Conservation (phyloP, 371 early-diverging fungal species). For the Umbelopsis sp. region DNA sequence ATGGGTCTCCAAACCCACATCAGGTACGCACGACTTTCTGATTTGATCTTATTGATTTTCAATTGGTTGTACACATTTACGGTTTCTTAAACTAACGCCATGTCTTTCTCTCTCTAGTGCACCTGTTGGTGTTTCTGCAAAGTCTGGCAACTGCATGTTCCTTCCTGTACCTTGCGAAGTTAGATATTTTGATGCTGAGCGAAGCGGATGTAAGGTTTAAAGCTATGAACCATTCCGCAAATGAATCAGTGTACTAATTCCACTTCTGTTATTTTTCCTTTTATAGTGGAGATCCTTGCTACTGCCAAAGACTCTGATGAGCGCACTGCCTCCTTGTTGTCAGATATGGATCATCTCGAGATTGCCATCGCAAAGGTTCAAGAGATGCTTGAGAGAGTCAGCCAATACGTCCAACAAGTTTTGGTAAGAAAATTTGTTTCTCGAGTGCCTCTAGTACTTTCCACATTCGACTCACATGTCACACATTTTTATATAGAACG, state of each 20-base stretch:
- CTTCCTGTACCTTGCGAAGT: conserved; percentile 86
- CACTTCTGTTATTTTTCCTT: background rate
- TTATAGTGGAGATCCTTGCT: conserved; percentile 76
- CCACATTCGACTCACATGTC: background rate
- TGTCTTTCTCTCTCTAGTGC: conserved; percentile 45
- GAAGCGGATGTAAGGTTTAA: conserved; percentile 76
- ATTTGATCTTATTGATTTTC: too few species aligned
- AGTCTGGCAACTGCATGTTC: conserved; percentile 81
- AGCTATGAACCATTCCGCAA: conserved; percentile 13
- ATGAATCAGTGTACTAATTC: background rate
- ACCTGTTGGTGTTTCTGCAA: conserved; percentile 71
- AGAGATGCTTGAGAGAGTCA: conserved; percentile 85
- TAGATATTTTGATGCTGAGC: conserved; percentile 87
- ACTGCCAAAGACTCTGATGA: conserved; percentile 67
- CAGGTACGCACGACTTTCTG: conserved; percentile 41
- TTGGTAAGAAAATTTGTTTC: conserved; percentile 53
- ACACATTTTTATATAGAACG: conserved; percentile 40
- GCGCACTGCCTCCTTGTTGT: conserved; percentile 63
- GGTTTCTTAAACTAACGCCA: too few species aligned
- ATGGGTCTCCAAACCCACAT: conserved; percentile 80
- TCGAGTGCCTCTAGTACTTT: background rate
- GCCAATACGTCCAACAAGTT: conserved; percentile 82
- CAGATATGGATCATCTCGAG: conserved; percentile 92
- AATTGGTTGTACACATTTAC: too few species aligned
- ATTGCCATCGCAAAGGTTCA: conserved; percentile 76